These are phyloP conservation scores for Nicotiana knightiana DNA, from an alignment of 257 asterid genomes.

Conservation along the genomic window DNA sequence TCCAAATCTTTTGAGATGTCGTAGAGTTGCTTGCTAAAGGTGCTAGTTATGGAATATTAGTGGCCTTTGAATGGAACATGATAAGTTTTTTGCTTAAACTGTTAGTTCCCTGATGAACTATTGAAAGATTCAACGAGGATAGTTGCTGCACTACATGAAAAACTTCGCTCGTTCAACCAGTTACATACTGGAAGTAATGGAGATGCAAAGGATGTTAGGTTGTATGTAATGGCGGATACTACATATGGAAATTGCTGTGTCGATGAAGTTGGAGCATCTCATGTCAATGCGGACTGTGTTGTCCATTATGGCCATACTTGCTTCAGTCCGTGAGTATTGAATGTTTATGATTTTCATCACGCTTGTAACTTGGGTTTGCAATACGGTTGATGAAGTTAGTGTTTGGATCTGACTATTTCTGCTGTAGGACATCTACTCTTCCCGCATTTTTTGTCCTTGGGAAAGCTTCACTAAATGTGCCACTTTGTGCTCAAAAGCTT, in stretches of 20 bases:
- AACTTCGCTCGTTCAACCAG: slow-evolving; percentile 17
- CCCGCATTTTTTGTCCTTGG: slow-evolving; percentile 82
- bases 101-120: slow-evolving; percentile 74
- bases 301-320: slow-evolving; percentile 83
- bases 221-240: slow-evolving; percentile 96
- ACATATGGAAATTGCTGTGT: slow-evolving; percentile 92
- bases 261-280: slow-evolving; percentile 97
- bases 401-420: background rate
- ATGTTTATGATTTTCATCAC: background rate
- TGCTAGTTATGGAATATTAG: background rate
- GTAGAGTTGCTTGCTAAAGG: background rate
- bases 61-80: background rate
- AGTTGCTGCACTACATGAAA: slow-evolving; percentile 46
- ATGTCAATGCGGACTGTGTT: slow-evolving; percentile 64
- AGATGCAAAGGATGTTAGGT: slow-evolving; percentile 31
- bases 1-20: background rate
- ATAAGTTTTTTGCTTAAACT: background rate
- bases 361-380: background rate
- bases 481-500: slow-evolving; percentile 47
- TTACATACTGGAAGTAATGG: slow-evolving; percentile 1
- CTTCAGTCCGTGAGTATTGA: slow-evolving; percentile 82
- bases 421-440: slow-evolving; percentile 67
- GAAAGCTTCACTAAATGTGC: slow-evolving; percentile 53
- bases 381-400: background rate
- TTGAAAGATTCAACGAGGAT: slow-evolving; percentile 62